Base-by-base conservation (phyloP, 805 yeast genomes). In the Teunomyces stri region DNA sequence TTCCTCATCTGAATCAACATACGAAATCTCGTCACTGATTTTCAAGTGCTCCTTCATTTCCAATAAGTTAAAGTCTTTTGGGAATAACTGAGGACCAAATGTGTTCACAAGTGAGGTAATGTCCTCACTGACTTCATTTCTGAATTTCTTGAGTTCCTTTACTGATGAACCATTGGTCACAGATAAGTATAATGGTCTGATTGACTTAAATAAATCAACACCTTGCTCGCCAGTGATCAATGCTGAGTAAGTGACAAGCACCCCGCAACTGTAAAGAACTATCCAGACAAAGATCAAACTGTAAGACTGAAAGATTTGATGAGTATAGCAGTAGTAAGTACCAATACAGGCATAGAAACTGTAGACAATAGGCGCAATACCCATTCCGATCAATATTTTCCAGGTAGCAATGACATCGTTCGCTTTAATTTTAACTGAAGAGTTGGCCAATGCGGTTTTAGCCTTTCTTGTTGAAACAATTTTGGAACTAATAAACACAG, bases 341-440 rank as follows among this genome's bases (percentile, higher is more conserved):
- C 88, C 85, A 12, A 87, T 52, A 3, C 79, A 62, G 0, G 97
- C 89, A 68, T 94, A 94, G 48, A 87, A 72, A 31, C 83, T 80
- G 71, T 92, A 94, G 25, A 94, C 70, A 36, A 89, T 64, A 2
- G 99, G 99, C 0, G 97, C 95, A 45, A 89, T 69, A 4, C 92
- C 95, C 79, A 94, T 79, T 29, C 91, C 83, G 34, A 92, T 89
- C 52, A 94, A 73, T 41, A 94, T 85, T 66, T 94, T 94, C 99
- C 99, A 94, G 1, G 98, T 91, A 1, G 98, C 98, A 50, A 94
- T 80, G 21, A 94, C 97, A 65, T 94, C 99, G 48, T 83, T 85
- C 13, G 96, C 99, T 60, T 84, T 83, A 50, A 94, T 84, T 64
- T 94, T 94, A 18, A 94, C 99, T 0, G 90, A 78, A 0, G 97